Base-by-base conservation (phyloP, 768 basidiomycete species). In the Calocybe gangraenosa region DNA sequence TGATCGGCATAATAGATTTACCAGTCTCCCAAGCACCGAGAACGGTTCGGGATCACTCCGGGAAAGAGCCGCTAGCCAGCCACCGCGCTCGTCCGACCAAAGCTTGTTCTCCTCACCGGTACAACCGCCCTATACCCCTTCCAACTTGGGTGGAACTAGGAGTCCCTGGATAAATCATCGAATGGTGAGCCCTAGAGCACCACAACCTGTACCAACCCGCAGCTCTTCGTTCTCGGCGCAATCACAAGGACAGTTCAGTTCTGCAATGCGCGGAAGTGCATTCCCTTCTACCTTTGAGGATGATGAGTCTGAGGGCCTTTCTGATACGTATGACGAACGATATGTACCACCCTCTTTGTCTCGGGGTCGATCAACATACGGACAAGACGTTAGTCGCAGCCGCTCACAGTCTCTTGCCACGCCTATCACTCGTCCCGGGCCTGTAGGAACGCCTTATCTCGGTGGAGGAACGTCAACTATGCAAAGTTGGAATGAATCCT, bases 211-310 rank as follows among this genome's bases (percentile, higher is more conserved):
- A 53, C 80, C 83, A 48, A 78, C 80, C 51, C 74, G 84, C 43
- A 82, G 76, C 53, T 78, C 83, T 31, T 87, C 84, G 35, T 86
- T 84, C 61, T 83, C 82, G 19, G 58, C 75, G 9, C 70, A 76
- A n/a, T n/a, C n/a, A n/a, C n/a, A n/a, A n/a, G 58, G 67, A 50
- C 74, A 76, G 37, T 84, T 87, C 58, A 65, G 75, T 17, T 79
- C 82, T 20, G 70, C 76, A 31, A 81, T 87, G 77, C 79, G 83
- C 33, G 84, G 82, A 43, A 60, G 69, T 8, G 6, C 5, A 6
- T 89, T 90, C 62, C 75, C 82, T 4, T 87, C 84, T 18, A 90
- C 86, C 1, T 79, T 85, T 53, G 88, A 90, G 65, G 87, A 90
- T 53, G 87, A 90, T 61, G 87, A 90, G 63, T 78, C 76, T 0